Base-by-base conservation (phyloP, 106 monocot genomes). In the Gastrodia elata region DNA sequence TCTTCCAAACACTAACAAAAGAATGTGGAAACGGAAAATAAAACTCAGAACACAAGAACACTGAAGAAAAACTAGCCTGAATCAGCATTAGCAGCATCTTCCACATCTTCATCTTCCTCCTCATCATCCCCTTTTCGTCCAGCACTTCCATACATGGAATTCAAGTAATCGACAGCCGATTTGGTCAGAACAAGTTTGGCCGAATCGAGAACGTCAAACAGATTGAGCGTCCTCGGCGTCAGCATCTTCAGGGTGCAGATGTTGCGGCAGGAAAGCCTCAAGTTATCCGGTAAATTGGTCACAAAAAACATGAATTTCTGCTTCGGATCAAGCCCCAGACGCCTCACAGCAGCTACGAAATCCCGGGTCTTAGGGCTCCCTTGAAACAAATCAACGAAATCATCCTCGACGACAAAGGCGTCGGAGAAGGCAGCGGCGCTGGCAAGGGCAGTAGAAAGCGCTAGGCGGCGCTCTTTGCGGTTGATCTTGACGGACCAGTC, bases 401-500 rank as follows among this genome's bases (percentile, higher is more conserved):
- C 89, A 72, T 92, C 92, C 24, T 87, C 84, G 27, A 96, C 84
- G 68, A 88, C 55, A 13, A 85, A 89, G 35, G 83, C 84, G 11
- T 72, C 80, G 1, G 90, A 80, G 3, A 68, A 40, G 37, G 80
- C 89, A 32, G 80, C 89, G 14, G 88, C 92, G 64, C 88, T 92
- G 57, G 92, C 78, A 55, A 96, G 81, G 71, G 96, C 96, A 15
- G 96, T 96, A 55, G 96, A 96, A 25, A 96, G 68, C 39, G 96
- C 87, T 41, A 96, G 83, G 33, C 84, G 85, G 82, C 89, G 92
- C 90, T 96, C 96, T 90, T 92, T 96, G 82, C 96, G 89, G 83
- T 96, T 96, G 77, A 97, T 97, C 80, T 97, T 97, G 77, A 88
- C 80, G 88, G 79, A 79, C 96, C 96, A 97, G 78, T 97, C 96